Evolutionary conservation across 2,329 filamentous ascomycete genomes (phyloP), one percentile per base, ranked within the genome.

Genomic region (Fusarium sp.): DNA sequence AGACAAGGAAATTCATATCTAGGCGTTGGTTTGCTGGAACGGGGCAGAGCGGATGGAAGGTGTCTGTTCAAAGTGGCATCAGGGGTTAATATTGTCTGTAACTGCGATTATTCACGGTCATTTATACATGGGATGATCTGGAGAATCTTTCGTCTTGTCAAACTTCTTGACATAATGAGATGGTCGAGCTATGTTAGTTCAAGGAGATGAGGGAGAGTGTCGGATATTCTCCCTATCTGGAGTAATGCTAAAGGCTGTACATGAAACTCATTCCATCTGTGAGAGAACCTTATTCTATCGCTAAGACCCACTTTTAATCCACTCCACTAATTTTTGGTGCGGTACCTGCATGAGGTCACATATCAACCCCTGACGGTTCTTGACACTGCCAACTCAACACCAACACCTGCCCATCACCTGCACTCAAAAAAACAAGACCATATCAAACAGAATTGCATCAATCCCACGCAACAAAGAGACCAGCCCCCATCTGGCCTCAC

Each of bases 401-500:
- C 54, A 57, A 57, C 32, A 57, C 54, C 50, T 54, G 47, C 8
- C 33, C 54, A 57, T 27, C 33, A 37, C 54, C 54, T 25, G 22
- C 43, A 47, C 32, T 15, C 20, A 25, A 57, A 57, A 37, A 37
- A 12, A 4, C 14, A 57, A 37, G 12, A 57, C 33, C 33, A 8
- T 57, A 57, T 37, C 32, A 37, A 20, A 2, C 2, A 37, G 32
- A 57, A 57, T 17, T 25, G 54, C 33, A 27, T 14, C 14, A 3
- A 25, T 17, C 4, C 14, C 11, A 7, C n/a, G 7, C 58, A 43
- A 45, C 25, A 61, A 45, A 9, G 9, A 61, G 37, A n/a, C 58
- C 58, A 47, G 37, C n/a, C 30, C 58, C 61, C 45, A 40, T 63
- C 30, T 63, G 61, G 61, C 25, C 61, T 63, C 15, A 63, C 61